Base-by-base conservation (phyloP, 306 rosid genomes). In the Citrullus mucosospermus region DNA sequence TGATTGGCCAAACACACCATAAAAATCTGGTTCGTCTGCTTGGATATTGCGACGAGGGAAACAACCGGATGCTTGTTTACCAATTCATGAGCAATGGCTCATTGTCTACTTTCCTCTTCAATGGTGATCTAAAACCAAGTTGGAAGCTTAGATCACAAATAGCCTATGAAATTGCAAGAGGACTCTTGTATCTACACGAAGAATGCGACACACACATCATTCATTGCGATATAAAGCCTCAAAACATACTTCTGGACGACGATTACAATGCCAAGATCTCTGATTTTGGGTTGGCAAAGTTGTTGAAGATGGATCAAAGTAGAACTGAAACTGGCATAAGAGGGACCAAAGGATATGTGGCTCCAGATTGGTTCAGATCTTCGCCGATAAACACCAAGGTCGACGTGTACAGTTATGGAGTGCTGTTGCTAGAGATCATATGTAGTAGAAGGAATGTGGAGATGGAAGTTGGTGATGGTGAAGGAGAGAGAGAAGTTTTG, bases 41-140 rank as follows among this genome's bases (percentile, higher is more conserved):
- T 5, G 85, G 90, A 17, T 87, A 75, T 22, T 85, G 90, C 38
- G 79, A 87, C 1, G 85, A 87, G 50, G 85, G 77, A 5, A 59
- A 46, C 30, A 76, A 82, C 1, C 57, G 86, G 8, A 58, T 82
- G 14, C 77, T 87, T 30, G 88, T 87, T 7, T 87, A 82, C 56
- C 85, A 87, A 80, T 82, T 78, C 80, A 67, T 84, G 88, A 82
- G 82, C 67, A 82, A 82, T 22, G 90, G 86, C 28, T 62, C 84
- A 2, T 56, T 82, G 32, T 80, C 83, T 18, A 76, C 68, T 44
- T 78, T 87, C 51, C 77, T 82, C 4, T 82, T 84, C 39, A 71
- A 46, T 15, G 32, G 39, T 41, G 82, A 77, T 38, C 63, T 10
- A 50, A 78, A 57, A 67, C 87, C 87, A 0, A 81, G 79, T 55